Percentiles rank a stretch among this genome's conserved stretches.
Conservation (phyloP, 805 yeast genomes). For the Hanseniaspora mollemarum region DNA sequence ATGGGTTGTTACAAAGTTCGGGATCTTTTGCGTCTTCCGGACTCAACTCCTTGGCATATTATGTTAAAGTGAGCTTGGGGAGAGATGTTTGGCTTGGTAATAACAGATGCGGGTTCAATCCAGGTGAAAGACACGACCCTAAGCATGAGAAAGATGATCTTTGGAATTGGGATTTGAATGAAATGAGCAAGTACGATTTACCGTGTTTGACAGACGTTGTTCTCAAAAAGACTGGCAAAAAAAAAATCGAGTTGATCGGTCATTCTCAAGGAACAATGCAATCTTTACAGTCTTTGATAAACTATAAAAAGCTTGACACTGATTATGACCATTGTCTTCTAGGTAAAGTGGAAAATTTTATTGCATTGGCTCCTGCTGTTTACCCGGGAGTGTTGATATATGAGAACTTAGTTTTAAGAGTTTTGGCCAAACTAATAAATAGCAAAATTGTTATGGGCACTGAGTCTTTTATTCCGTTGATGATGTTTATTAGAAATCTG, state of each 20-base stretch:
- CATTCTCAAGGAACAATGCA: constrained; percentile 95
- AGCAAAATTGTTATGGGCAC: constrained; percentile 55
- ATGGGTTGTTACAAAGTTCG: constrained; percentile 78
- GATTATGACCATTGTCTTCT: constrained; percentile 31
- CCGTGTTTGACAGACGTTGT: constrained; percentile 61
- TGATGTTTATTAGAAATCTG: constrained; percentile 47
- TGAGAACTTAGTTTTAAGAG: constrained; percentile 47
- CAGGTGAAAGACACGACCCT: constrained; percentile 25
- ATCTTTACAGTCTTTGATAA: constrained; percentile 55
- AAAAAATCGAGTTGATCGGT: constrained; percentile 52
- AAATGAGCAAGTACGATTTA: constrained; percentile 68
- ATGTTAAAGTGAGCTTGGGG: constrained; percentile 43
- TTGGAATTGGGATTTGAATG: constrained; percentile 91
- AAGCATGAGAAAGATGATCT: constrained; percentile 39
- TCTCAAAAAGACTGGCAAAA: constrained; percentile 30
- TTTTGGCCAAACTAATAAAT: constrained; percentile 45
- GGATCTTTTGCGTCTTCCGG: constrained; percentile 84
- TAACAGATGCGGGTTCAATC: constrained; percentile 75
- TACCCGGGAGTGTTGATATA: constrained; percentile 72
- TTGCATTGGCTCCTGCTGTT: constrained; percentile 83
- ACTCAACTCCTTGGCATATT: constrained; percentile 58
- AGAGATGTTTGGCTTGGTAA: constrained; percentile 83
- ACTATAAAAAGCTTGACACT: constrained; percentile 26
- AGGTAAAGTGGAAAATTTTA: constrained; percentile 50
- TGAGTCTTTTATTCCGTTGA: constrained; percentile 64